phyloP scores from a whole-genome alignment of 768 basidiomycete genomes.

The Serendipita sp. region DNA sequence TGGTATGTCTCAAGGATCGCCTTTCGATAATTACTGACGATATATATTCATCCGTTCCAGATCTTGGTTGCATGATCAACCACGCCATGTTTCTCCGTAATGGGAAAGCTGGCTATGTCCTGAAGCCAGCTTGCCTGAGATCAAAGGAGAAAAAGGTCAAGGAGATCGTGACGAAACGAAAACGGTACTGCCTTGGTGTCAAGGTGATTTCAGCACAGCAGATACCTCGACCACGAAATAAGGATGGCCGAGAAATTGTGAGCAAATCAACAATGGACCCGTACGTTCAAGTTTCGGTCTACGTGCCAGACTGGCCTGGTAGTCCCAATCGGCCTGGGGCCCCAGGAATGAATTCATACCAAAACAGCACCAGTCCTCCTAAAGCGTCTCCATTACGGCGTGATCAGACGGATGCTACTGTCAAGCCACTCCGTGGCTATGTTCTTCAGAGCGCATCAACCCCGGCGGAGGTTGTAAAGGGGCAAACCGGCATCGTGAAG shows the following conservation, averaged over 20 bases:
- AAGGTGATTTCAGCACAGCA: conserved; percentile 80
- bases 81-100: conserved; percentile 91
- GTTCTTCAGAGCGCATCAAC: conserved; percentile 10
- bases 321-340: background rate
- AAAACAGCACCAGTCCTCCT: conserved; percentile 11
- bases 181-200: background rate
- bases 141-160: conserved; percentile 45
- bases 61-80: conserved; percentile 82
- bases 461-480: conserved; percentile 29
- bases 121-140: conserved; percentile 70
- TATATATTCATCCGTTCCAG: conserved; percentile 24
- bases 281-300: conserved; percentile 64
- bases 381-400: conserved; percentile 6
- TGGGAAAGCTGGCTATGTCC: conserved; percentile 73
- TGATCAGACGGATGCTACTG: conserved; percentile 10
- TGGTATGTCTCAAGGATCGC: conserved; percentile 32
- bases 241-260: conserved; percentile 40
- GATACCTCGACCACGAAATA: conserved; percentile 57
- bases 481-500: conserved; percentile 46
- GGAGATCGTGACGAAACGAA: conserved; percentile 35
- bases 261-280: conserved; percentile 48
- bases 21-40: background rate
- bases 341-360: background rate
- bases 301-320: conserved; percentile 50
- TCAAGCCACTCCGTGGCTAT: conserved; percentile 15